Base-by-base conservation (phyloP, 108 stramenopile species). In the Nitzschia sp. region DNA sequence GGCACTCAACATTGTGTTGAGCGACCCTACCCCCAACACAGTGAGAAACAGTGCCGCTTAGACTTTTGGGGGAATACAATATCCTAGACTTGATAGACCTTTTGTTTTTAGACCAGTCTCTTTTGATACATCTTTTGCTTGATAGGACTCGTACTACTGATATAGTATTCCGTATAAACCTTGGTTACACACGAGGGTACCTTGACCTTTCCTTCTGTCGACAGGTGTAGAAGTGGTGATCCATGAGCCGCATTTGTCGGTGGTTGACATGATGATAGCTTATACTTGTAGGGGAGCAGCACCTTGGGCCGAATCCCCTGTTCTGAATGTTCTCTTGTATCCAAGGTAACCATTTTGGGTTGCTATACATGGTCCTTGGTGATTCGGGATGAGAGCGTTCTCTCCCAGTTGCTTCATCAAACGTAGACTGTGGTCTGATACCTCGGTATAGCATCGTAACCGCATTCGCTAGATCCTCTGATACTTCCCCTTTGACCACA, bases 251-350 rank as follows among this genome's bases (percentile, higher is more conserved):
- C 63, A 65, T 65, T 29, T 65, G 29, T 3, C 51, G 50, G 38
- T 51, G 51, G 24, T 53, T 34, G 51, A 65, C 37, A 53, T 65
- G 63, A 65, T 65, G 63, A 53, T 53, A 65, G 51, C 51, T 65
- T 15, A 65, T 65, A 24, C 34, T 53, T 11, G 50, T 52, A 3
- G 50, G 34, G 17, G 63, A 51, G 37, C 63, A 65, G n/a, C 63
- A 65, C 1, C 51, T 50, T 3, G 38, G 8, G 10, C 63, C 63
- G 34, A 8, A n/a, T 2, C 63, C 63, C 8, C 51, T 24, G n/a
- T 51, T 12, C 37, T 65, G 63, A 65, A 53, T 51, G 17, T 25
- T 38, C 43, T 62, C 61, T 62, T 62, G 61, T 0, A 62, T 46
- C 41, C 41, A 62, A 1, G 61, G 61, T 24, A 62, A 46, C 61